Percentiles rank a stretch among this genome's conserved stretches.
Conservation (phyloP, 2,329 filamentous ascomycete genomes). For the Neonectria hederae region DNA sequence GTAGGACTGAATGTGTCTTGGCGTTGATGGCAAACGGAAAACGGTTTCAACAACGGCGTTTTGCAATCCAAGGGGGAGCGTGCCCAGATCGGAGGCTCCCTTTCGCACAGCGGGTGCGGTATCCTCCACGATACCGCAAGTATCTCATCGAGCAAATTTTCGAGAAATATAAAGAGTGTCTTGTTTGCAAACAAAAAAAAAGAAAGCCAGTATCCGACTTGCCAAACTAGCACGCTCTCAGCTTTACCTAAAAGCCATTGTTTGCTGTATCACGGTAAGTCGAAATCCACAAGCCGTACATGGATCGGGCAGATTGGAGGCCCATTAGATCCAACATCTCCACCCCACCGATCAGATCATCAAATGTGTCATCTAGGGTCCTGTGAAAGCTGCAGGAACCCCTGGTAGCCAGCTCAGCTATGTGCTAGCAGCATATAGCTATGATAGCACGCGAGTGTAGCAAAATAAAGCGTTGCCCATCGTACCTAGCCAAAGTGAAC, state of each 20-base stretch:
- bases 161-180: conserved; percentile 40
- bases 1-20: conserved; percentile 45
- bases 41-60: conserved; percentile 66
- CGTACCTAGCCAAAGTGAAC: background rate
- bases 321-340: conserved; percentile 15
- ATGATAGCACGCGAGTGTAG: conserved; percentile 5
- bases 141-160: conserved; percentile 44
- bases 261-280: conserved; percentile 15
- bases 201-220: conserved; percentile 28
- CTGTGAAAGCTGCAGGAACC: conserved; percentile 6
- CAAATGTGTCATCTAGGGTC: conserved; percentile 3
- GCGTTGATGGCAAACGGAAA: conserved; percentile 56
- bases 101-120: conserved; percentile 48
- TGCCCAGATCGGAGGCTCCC: conserved; percentile 43
- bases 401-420: background rate
- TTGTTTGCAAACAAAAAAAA: conserved; percentile 39
- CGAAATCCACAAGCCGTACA: conserved; percentile 23
- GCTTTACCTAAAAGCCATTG: background rate
- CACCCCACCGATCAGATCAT: conserved; percentile 14
- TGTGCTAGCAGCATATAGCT: conserved; percentile 2
- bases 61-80: conserved; percentile 48
- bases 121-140: conserved; percentile 56
- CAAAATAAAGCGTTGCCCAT: background rate
- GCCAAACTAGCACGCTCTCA: conserved; percentile 17
- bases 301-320: conserved; percentile 19